Conservation (phyloP, 1,139 yeast species). For the Taphrina deformans region DNA sequence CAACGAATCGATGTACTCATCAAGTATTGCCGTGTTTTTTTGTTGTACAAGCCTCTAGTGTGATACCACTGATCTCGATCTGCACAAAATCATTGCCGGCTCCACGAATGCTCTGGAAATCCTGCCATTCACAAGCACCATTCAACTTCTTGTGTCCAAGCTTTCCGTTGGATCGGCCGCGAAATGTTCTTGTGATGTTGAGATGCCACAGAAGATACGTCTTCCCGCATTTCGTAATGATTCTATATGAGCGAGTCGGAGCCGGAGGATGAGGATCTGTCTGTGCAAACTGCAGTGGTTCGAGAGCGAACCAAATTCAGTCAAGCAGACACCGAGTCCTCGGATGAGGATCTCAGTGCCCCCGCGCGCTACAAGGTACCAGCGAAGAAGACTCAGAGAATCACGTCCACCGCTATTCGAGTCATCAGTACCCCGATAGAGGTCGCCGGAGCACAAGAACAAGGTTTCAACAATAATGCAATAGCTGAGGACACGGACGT, state of each 20-base stretch:
- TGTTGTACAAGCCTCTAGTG: too few relatives aligned
- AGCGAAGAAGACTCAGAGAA: not conserved
- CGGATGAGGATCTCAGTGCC: conserved; percentile 8
- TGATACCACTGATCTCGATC: not conserved
- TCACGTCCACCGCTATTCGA: not conserved
- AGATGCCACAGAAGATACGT: too few relatives aligned
- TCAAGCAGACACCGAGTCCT: not conserved
- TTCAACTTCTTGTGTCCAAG: too few relatives aligned
- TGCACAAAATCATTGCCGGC: not conserved
- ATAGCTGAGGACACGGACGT: too few relatives aligned
- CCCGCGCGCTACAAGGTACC: not conserved
- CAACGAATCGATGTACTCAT: not conserved
- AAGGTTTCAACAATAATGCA: not conserved
- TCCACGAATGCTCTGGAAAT: not conserved
- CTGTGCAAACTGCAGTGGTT: not conserved
- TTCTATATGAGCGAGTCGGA: not conserved
- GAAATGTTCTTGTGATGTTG: too few relatives aligned
- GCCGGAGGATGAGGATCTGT: conserved; percentile 9
- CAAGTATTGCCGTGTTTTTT: too few relatives aligned
- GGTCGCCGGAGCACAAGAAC: too few relatives aligned
- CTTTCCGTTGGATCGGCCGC: too few relatives aligned
- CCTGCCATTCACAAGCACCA: too few relatives aligned
- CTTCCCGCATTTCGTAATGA: too few relatives aligned
- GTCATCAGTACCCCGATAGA: too few relatives aligned
- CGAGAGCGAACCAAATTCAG: not conserved